Evolutionary conservation across 108 stramenopile species (phyloP).

Genomic region (Aurantiochytrium sp.): DNA sequence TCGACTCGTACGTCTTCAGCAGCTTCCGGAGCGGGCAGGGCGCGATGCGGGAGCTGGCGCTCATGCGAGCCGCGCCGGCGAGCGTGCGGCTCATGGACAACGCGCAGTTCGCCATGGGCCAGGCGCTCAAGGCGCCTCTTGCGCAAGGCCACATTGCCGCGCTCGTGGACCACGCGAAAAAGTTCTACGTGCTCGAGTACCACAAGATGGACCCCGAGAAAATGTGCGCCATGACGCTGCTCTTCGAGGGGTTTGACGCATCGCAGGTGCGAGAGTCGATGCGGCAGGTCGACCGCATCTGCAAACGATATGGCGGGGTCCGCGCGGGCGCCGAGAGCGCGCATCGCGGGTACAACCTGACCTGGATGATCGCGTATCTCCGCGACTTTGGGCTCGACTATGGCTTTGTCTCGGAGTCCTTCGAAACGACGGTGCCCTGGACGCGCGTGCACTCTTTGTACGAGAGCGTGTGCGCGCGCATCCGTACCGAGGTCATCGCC

Average conservation of each 20-base stretch:
- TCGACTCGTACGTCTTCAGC: slow-evolving; percentile 70
- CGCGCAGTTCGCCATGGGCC: slow-evolving; percentile 81
- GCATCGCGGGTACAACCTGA: slow-evolving; percentile 79
- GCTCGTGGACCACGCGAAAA: slow-evolving; percentile 39
- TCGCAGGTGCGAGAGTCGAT: not conserved
- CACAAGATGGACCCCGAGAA: slow-evolving; percentile 46
- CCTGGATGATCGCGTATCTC: slow-evolving; percentile 88
- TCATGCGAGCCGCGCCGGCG: slow-evolving; percentile 63
- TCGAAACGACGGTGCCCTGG: slow-evolving; percentile 88
- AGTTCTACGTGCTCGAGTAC: slow-evolving; percentile 38
- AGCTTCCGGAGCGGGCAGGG: slow-evolving; percentile 68
- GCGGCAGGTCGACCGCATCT: slow-evolving; percentile 46
- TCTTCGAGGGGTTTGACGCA: slow-evolving; percentile 69
- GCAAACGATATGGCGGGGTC: slow-evolving; percentile 63
- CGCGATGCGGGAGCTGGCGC: slow-evolving; percentile 69
- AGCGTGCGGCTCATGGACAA: slow-evolving; percentile 85
- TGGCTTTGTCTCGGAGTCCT: slow-evolving; percentile 77
- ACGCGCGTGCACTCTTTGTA: slow-evolving; percentile 65
- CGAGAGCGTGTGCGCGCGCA: slow-evolving; percentile 62
- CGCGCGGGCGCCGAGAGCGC: slow-evolving; percentile 69
- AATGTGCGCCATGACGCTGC: slow-evolving; percentile 76
- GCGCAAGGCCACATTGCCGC: slow-evolving; percentile 33
- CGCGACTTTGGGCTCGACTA: slow-evolving; percentile 87
- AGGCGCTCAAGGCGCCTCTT: slow-evolving; percentile 66
- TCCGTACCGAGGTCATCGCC: slow-evolving; percentile 59